Evolutionary conservation across 371 early-diverging fungal species (phyloP), one percentile per base, ranked within the genome.

Genomic region (Smittium mucronatum): DNA sequence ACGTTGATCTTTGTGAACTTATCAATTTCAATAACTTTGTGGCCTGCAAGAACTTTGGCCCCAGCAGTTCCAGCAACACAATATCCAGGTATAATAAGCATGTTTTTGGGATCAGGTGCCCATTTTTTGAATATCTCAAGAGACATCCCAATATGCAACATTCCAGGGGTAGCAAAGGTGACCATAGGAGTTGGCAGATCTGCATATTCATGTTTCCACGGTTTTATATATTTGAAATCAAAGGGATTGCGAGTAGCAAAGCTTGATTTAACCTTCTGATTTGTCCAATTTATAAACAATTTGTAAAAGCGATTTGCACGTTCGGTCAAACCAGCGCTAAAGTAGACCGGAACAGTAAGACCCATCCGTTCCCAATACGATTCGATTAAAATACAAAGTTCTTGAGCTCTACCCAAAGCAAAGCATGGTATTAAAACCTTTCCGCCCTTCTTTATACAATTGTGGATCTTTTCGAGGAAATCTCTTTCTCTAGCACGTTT

Each of bases 51-150:
- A 0, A 99, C 93, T 70, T 92, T 93, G 68, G 95, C 93, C 0
- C 98, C 97, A 15, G 96, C 89, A 0, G 98, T 97, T 15, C 95
- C 95, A 0, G 93, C 86, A 0, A 93, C 93, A 77, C 98, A 98
- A 75, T 89, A 98, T 28, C 93, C 93, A 2, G 93, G 92, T 87
- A 92, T 86, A 69, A 97, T 93, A 15, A 95, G 85, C 88, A 95
- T 87, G 76, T 97, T 96, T 70, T 92, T 90, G 21, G 86, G 83
- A 75, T 93, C 90, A 0, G 87, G 86, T 25, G 93, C 93, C 90
- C 94, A 91, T 70, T 90, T 87, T 71, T 89, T 88, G 76, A 97
- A 95, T 0, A 94, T 86, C 57, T 91, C 86, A 65, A 92, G 75
- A 0, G 93, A 89, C 21, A 88, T 86, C 26, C 94, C 94, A 21